These are phyloP conservation scores for Nemania serpens DNA, from an alignment of 2,329 filamentous ascomycete species.

Conservation along the genomic window DNA sequence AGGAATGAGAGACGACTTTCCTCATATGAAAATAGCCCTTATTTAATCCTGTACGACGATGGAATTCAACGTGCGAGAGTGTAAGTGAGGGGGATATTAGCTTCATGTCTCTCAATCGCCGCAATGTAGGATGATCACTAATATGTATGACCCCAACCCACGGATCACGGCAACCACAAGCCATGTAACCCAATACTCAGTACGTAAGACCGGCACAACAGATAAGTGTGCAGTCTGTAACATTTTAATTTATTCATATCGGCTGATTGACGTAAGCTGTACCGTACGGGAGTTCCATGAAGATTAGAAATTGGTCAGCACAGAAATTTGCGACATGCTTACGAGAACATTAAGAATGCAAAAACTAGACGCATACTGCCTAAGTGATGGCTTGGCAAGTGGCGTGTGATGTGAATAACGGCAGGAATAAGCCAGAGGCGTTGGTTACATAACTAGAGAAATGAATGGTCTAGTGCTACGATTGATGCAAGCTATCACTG, in stretches of 20 bases:
- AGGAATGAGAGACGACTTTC: not conserved
- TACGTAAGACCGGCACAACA: not conserved
- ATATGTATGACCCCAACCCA: not conserved
- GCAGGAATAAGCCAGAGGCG: not conserved
- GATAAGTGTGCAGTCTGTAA: not conserved
- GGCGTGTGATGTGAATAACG: not conserved
- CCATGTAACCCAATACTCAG: not conserved
- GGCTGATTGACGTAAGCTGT: not conserved
- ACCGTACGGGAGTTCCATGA: not conserved
- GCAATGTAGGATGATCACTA: slow-evolving; percentile 1
- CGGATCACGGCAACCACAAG: not conserved
- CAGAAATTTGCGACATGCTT: not conserved
- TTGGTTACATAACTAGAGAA: not conserved
- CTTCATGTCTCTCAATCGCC: not conserved
- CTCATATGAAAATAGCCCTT: not conserved
- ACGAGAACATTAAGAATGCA: slow-evolving; percentile 11
- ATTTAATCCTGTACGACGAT: not conserved
- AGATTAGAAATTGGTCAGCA: not conserved
- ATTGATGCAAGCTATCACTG: not conserved
- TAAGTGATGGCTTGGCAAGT: not conserved
- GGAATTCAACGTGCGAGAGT: not conserved
- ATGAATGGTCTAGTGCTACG: not conserved
- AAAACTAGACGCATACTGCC: not conserved
- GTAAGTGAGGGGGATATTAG: not conserved
- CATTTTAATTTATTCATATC: not conserved